Conservation (phyloP, 2,329 filamentous ascomycete genomes). For the Exophiala calicioides region DNA sequence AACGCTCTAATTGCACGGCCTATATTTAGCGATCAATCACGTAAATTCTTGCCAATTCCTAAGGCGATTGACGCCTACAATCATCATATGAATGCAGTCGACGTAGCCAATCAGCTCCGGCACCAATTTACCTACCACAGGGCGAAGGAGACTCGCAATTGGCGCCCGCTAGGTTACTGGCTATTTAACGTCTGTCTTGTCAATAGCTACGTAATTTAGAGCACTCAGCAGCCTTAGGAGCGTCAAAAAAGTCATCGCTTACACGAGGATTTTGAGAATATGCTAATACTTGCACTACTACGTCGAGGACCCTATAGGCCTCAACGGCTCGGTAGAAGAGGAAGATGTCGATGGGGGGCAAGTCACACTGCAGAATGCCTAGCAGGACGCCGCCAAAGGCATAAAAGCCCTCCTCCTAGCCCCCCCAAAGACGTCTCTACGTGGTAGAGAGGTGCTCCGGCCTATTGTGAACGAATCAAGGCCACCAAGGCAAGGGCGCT, state of each 20-base stretch:
- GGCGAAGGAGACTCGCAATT: background rate
- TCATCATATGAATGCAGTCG: too few relatives aligned
- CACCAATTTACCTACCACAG: background rate
- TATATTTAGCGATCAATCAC: background rate
- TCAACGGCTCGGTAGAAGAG: background rate
- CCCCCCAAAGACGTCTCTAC: too few relatives aligned
- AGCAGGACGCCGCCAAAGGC: too few relatives aligned
- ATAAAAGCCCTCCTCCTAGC: too few relatives aligned
- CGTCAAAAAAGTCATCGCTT: background rate
- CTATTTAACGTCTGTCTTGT: background rate
- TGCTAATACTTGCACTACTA: background rate
- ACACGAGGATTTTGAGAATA: background rate
- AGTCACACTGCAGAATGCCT: too few relatives aligned
- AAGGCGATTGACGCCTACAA: background rate
- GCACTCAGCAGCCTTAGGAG: background rate
- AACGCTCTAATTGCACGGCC: too few relatives aligned
- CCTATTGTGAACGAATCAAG: too few relatives aligned
- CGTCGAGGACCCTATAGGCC: background rate
- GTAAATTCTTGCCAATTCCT: background rate
- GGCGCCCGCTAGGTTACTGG: slow-evolving; percentile 2
- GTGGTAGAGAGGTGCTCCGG: too few relatives aligned
- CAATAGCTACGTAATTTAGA: background rate
- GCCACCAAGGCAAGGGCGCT: too few relatives aligned
- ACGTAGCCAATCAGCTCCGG: background rate
- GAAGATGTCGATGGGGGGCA: too few relatives aligned